Base-by-base conservation (phyloP, 257 asterid species). In the Ophiorrhiza pumila region DNA sequence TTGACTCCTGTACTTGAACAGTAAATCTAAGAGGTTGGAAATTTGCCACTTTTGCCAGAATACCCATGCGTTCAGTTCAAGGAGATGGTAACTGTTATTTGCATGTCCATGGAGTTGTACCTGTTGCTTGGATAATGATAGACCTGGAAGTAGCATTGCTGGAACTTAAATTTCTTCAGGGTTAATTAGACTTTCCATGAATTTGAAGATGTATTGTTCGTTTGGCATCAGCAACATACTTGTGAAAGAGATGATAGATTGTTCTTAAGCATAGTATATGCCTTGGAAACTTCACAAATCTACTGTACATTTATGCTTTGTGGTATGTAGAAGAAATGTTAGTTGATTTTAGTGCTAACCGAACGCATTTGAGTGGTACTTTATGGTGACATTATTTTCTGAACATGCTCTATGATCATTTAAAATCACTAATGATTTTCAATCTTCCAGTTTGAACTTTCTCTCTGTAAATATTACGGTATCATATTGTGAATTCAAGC, bases 321-420 rank as follows among this genome's bases (percentile, higher is more conserved):
- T 35, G 55, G 45, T 27, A 34, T 56, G 17, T 41, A 29, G 43
- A 31, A 29, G 17, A 29, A 27, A 55, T 13, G 34, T 31, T 20
- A 5, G n/a, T 43, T 56, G 41, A 5, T 0, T 43, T n/a, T 11
- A 31, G 8, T 20, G 13, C 4, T 56, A 22, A 7, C 47, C 39
- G 49, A 42, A 49, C 29, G 63, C 71, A 50, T 66, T 47, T 50
- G 46, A 47, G 20, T n/a, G 74, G 64, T 11, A 37, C 37, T 35
- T 5, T 8, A 23, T 14, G 70, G 1, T 8, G 31, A 18, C 29
- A 22, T 31, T 35, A 29, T 35, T 23, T 31, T 27, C 20, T 27
- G 39, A 29, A 27, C 52, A 22, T 35, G 64, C 64, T 47, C 11
- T 43, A 18, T n/a, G 32, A 37, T 29, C 43, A 50, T 43, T 42